These are phyloP conservation scores for Pseudogymnoascus sp. DNA, from an alignment of 2,329 filamentous ascomycete species.

Conservation along the genomic window DNA sequence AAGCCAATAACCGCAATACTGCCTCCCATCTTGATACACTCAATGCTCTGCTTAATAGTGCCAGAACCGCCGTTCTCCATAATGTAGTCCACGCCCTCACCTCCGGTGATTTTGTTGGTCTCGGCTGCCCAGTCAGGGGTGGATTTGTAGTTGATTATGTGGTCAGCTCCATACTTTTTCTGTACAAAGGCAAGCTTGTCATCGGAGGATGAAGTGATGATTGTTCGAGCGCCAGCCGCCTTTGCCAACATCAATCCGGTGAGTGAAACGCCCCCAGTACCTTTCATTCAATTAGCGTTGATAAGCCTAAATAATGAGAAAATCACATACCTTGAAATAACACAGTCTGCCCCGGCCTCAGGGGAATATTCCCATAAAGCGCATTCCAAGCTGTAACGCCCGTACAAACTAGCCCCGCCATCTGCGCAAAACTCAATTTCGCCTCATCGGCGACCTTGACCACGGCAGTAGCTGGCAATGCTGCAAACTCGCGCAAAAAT, in stretches of 20 bases:
- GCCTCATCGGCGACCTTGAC: conserved; percentile 43
- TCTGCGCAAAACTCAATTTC: conserved; percentile 33
- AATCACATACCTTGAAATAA: conserved; percentile 27
- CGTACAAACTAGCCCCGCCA: conserved; percentile 39
- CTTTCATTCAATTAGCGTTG: conserved; percentile 19
- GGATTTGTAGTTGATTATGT: conserved; percentile 53
- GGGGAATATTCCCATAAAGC: conserved; percentile 34
- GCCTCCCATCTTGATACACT: conserved; percentile 37
- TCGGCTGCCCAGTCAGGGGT: conserved; percentile 51
- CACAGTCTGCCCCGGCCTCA: conserved; percentile 34
- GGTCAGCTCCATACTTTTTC: conserved; percentile 44
- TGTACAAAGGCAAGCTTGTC: conserved; percentile 35
- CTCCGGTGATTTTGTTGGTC: conserved; percentile 41
- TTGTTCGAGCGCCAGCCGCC: conserved; percentile 37
- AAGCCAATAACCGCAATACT: conserved; percentile 39
- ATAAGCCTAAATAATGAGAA: conserved; percentile 7
- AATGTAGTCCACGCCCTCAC: conserved; percentile 51
- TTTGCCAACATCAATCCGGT: conserved; percentile 39
- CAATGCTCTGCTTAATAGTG: conserved; percentile 49
- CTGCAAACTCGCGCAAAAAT: conserved; percentile 34
- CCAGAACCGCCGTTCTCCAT: conserved; percentile 58
- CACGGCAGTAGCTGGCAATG: conserved; percentile 32
- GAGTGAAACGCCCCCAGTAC: conserved; percentile 40
- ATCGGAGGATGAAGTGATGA: conserved; percentile 44
- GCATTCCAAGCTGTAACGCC: conserved; percentile 42